Base-by-base conservation (phyloP, 768 basidiomycete genomes). In the Amanita inopinata region DNA sequence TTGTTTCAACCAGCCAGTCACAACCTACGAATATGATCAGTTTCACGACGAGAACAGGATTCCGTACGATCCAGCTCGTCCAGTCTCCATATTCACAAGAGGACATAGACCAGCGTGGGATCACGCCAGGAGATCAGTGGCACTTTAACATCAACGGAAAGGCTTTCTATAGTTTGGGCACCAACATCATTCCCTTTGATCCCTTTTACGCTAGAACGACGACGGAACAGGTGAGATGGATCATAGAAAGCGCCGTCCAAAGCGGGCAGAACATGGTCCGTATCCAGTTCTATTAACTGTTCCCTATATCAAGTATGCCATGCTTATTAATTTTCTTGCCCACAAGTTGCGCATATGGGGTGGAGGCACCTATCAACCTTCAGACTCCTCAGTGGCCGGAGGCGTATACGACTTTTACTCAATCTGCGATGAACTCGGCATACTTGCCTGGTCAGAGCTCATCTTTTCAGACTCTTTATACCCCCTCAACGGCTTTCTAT, bases 151-250 rank as follows among this genome's bases (percentile, higher is more conserved):
- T 78, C 44, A 77, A 78, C 39, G 76, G 76, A 7, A 67, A 68
- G 51, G 64, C 66, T 10, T 75, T 78, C 49, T 77, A 73, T 46
- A 69, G 65, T 38, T 61, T 67, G 6, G 75, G 76, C 6, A 74
- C 73, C 18, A 78, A 76, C 41, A 66, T 76, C 49, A 74, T 78
- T 43, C 77, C 77, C 1, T 77, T 75, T 48, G 76, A 79, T 55
- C 70, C 71, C 5, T 78, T 79, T 53, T 76, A 77, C 46, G 57
- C 73, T 22, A 61, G 76, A 30, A 69, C 62, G 9, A 66, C 67
- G 7, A 63, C 69, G 8, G 73, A 71, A 18, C 60, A 66, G 43
- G 72, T 74, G 5, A 57, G 70, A 24, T 78, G 75, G 76, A 58
- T 78, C 15, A 53, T 78, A 10, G 68, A 77, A 56, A 76, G 74